These are phyloP conservation scores for Cryphonectria radicalis DNA, from an alignment of 2,329 filamentous ascomycete genomes.

Conservation along the genomic window DNA sequence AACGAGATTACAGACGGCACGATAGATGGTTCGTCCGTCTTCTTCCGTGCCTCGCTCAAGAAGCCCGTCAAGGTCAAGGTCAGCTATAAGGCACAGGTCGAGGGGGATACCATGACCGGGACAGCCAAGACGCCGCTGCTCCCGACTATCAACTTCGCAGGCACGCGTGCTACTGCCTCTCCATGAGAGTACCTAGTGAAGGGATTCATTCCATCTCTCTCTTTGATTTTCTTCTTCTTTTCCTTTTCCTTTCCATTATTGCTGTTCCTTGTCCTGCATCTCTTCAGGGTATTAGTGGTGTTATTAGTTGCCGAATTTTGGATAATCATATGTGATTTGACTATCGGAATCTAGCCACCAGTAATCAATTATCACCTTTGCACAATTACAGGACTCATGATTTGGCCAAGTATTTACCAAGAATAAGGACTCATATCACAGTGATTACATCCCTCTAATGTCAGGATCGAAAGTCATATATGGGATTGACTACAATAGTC, in stretches of 20 bases:
- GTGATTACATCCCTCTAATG: neutral
- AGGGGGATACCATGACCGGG: constrained; percentile 16
- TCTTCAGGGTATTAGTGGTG: neutral
- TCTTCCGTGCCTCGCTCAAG: constrained; percentile 18
- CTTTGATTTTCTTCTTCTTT: neutral
- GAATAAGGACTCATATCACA: neutral
- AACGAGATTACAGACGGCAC: constrained; percentile 22
- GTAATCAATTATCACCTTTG: neutral
- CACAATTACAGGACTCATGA: neutral
- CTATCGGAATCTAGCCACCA: neutral
- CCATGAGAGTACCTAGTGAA: neutral
- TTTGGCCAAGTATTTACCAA: too few relatives aligned
- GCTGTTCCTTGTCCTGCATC: neutral
- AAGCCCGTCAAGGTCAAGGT: constrained; percentile 24
- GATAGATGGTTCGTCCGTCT: constrained; percentile 20
- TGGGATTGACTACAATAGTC: neutral
- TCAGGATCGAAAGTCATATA: neutral
- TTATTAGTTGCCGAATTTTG: neutral
- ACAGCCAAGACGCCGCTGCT: constrained; percentile 22
- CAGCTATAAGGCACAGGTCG: constrained; percentile 25
- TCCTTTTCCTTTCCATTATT: neutral
- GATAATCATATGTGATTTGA: neutral
- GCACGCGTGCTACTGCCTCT: constrained; percentile 4
- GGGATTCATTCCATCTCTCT: neutral
- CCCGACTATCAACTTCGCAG: constrained; percentile 17